Percentiles rank a stretch among this genome's conserved stretches.
phyloP scores from a whole-genome alignment of 179 eudicot species.

The Nepenthes alata region DNA sequence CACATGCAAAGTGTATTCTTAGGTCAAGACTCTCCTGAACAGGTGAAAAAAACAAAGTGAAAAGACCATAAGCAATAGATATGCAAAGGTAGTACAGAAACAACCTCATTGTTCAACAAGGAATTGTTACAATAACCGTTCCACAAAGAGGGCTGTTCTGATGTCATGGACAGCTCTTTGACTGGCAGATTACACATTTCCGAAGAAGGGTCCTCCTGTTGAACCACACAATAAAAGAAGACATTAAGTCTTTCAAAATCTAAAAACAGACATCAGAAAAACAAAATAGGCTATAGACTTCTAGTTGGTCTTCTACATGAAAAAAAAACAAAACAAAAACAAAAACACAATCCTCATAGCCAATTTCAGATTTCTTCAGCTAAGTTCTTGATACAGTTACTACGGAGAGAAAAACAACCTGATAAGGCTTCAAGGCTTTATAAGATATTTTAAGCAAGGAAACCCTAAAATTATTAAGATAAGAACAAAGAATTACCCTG shows the following conservation, averaged over 20 bases:
- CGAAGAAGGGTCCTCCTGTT: constrained; percentile 22
- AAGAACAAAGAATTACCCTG: constrained; percentile 18
- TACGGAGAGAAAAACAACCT: not conserved
- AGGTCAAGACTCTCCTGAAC: not conserved
- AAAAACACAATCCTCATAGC: not conserved
- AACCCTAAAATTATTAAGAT: not conserved
- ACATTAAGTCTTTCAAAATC: not conserved
- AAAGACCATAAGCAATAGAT: not conserved
- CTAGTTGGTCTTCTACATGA: not conserved
- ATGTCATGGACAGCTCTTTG: constrained; percentile 18
- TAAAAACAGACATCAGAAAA: not conserved
- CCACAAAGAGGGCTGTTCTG: constrained; percentile 16
- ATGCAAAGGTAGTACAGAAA: not conserved
- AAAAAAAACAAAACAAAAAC: not conserved
- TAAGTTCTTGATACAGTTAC: too few species aligned
- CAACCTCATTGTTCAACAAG: constrained; percentile 26
- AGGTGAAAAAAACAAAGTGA: not conserved
- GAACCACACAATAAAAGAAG: constrained; percentile 4
- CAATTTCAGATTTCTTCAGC: not conserved
- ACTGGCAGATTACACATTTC: constrained; percentile 13
- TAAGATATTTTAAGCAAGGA: not conserved
- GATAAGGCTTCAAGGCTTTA: not conserved
- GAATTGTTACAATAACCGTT: constrained; percentile 14
- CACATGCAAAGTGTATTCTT: not conserved
- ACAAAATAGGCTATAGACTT: not conserved